Base-by-base conservation (phyloP, 2,329 filamentous ascomycete genomes). In the Chaetomiaceae sp. region DNA sequence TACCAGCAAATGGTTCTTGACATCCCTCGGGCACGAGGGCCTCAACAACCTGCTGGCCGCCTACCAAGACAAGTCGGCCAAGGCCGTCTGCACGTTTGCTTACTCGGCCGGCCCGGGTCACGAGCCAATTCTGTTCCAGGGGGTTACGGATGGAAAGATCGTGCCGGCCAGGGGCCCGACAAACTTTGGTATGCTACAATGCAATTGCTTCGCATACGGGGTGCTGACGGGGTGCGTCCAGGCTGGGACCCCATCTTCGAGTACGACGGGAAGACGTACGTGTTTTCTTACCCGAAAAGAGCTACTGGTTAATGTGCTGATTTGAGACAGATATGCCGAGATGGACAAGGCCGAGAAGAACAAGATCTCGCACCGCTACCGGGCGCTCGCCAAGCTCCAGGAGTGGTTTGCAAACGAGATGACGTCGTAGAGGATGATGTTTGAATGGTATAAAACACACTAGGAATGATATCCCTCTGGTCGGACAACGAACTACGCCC, bases 181-280 rank as follows among this genome's bases (percentile, higher is more conserved):
- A 16, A 78, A 81, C 48, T 99, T 99, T 68, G 94, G 91, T 92
- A 75, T 72, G 83, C 71, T 30, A 29, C 29, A 34, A 29, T 11
- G 8, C 14, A 36, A 8, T 36, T 16, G 16, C 14, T 18, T 16
- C 7, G 13, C 4, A 4, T 33, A 33, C 14, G 6, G 9, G 4
- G n/a, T 25, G 21, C 21, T 25, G 38, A 25, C 21, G 21, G 5
- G 29, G 3, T 18, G 20, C 6, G 3, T n/a, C 14, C 13, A 47
- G 91, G 92, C 41, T 99, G 94, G 94, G 94, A 99, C 69, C 84
- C 94, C 2, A 86, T 95, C 59, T 99, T 99, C 64, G 94, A 99
- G 73, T 92, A 95, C 62, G 80, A 95, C 59, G 91, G 91, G 37
- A 76, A 89, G 72, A 99, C 94, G 74, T 82, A 69, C 66, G 79